These are phyloP conservation scores for Candida berthetii DNA, from an alignment of 805 yeast genomes.

Conservation along the genomic window DNA sequence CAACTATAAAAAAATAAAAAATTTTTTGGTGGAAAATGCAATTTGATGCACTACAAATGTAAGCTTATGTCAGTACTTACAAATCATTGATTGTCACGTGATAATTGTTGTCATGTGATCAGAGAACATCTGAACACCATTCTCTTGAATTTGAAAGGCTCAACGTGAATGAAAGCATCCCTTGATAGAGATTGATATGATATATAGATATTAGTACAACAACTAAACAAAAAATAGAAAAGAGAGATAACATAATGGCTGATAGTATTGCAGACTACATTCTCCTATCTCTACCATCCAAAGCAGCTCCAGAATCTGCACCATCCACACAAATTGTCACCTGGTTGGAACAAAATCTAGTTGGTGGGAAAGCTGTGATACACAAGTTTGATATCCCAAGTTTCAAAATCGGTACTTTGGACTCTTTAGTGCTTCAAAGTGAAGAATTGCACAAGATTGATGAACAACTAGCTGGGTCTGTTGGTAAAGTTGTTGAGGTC, in stretches of 20 bases:
- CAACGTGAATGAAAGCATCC: no score
- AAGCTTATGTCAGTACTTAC: background rate
- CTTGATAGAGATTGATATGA: no score
- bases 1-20: background rate
- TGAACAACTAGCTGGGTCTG: conserved; percentile 60
- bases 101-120: no score
- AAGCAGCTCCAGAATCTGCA: conserved; percentile 48
- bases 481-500: conserved; percentile 73
- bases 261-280: conserved; percentile 37
- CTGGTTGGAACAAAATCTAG: conserved; percentile 51
- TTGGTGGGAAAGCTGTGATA: conserved; percentile 55
- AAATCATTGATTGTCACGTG: no score
- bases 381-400: conserved; percentile 61
- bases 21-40: no score
- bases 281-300: conserved; percentile 49
- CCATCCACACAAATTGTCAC: conserved; percentile 31
- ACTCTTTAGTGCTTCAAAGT: conserved; percentile 81
- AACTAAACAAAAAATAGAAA: no score
- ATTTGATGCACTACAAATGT: background rate
- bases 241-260: conserved; percentile 11
- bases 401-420: conserved; percentile 93
- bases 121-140: no score
- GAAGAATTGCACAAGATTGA: conserved; percentile 86
- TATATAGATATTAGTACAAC: no score
- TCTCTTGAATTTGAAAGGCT: no score